Conservation (phyloP, 1,284 basidiomycete genomes). For the Ustilago loliicola region DNA sequence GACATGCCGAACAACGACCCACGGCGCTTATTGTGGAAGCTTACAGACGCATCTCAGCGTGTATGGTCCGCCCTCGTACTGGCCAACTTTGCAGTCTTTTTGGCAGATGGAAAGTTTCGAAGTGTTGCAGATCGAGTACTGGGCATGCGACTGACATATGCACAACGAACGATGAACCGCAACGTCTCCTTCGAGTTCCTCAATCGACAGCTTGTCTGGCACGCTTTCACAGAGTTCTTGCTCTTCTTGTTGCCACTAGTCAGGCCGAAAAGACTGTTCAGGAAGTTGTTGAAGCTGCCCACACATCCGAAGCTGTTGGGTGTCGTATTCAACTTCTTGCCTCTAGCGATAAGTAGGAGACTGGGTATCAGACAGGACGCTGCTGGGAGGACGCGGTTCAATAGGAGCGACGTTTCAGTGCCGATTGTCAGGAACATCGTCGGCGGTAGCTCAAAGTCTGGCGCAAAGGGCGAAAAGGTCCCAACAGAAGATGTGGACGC, state of each 20-base stretch:
- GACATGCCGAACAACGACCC: constrained; percentile 73
- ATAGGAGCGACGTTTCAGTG: constrained; percentile 29
- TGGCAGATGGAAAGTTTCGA: constrained; percentile 91
- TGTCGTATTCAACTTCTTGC: constrained; percentile 64
- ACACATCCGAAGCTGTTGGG: constrained; percentile 63
- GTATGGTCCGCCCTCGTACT: constrained; percentile 77
- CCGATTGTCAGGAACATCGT: constrained; percentile 31
- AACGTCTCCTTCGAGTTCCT: constrained; percentile 98
- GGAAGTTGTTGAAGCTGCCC: constrained; percentile 74
- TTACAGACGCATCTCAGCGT: constrained; percentile 79
- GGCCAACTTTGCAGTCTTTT: constrained; percentile 83
- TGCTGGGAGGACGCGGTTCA: constrained; percentile 24
- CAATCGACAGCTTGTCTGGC: constrained; percentile 99
- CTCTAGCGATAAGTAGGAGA: constrained; percentile 39
- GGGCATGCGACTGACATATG: constrained; percentile 82
- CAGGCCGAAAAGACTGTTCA: constrained; percentile 76
- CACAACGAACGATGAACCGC: constrained; percentile 79
- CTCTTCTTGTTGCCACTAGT: constrained; percentile 91
- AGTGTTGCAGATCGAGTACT: constrained; percentile 86
- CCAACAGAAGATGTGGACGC: not conserved
- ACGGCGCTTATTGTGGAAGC: constrained; percentile 80
- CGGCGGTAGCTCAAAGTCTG: constrained; percentile 5
- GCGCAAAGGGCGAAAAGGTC: constrained; percentile 6
- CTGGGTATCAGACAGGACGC: constrained; percentile 54
- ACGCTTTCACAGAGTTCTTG: constrained; percentile 97